phyloP scores from a whole-genome alignment of 345 rosid species.

The Salix koriyanagi region DNA sequence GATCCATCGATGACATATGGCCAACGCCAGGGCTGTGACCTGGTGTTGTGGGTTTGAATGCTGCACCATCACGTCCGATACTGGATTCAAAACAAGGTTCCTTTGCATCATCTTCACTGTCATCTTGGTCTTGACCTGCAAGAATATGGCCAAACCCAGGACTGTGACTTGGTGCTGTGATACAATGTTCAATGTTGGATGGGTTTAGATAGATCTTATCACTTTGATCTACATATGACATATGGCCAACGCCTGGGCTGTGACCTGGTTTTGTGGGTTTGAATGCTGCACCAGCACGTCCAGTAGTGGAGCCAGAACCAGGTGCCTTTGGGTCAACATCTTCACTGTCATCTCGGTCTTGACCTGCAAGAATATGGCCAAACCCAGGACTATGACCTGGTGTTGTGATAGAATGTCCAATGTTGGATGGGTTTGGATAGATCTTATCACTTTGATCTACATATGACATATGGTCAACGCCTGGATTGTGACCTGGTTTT shows the following conservation, averaged over 20 bases:
- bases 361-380: neutral
- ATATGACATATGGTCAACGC: conserved; percentile 36
- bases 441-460: neutral
- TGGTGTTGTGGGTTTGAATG: conserved; percentile 19
- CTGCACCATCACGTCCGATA: too few relatives aligned
- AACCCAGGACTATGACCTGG: conserved; percentile 34
- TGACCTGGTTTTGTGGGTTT: conserved; percentile 34
- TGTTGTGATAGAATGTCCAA: neutral
- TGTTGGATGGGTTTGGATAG: neutral
- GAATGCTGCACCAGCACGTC: too few relatives aligned
- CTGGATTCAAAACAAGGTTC: too few relatives aligned
- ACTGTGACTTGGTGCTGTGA: conserved; percentile 35
- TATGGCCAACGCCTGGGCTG: conserved; percentile 19
- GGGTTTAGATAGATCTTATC: neutral
- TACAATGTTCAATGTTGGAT: neutral
- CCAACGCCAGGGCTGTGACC: conserved; percentile 31
- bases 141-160: conserved; percentile 38
- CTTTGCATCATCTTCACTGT: too few relatives aligned
- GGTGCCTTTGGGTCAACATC: too few relatives aligned
- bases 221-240: neutral
- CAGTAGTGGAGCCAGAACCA: too few relatives aligned
- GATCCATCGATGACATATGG: neutral
- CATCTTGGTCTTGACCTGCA: too few relatives aligned
- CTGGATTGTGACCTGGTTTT: conserved; percentile 45
- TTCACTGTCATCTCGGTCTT: neutral